A percentile compares a stretch with the other conserved stretches of the same genome.
Evolutionary conservation across 2,329 filamentous ascomycete species (phyloP).

Genomic region (Arthrobotrys sphaeroides): DNA sequence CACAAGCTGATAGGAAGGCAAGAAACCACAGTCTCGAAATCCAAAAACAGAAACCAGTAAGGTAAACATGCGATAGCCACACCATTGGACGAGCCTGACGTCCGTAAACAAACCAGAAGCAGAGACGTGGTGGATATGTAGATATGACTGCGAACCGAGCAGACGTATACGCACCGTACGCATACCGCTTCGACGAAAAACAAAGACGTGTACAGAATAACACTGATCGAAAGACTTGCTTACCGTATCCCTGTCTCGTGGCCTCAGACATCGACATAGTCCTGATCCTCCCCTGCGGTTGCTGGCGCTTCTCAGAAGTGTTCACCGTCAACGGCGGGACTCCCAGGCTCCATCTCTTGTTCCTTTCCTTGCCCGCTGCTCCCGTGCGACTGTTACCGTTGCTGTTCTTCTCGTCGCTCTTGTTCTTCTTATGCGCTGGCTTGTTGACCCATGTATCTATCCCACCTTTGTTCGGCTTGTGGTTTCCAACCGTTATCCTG

Average conservation of each 20-base stretch:
- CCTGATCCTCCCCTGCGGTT: constrained; percentile 31
- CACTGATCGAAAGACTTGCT: no score
- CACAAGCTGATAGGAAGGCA: constrained; percentile 43
- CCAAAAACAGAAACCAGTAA: constrained; percentile 32
- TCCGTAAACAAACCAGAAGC: constrained; percentile 27
- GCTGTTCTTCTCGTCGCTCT: constrained; percentile 26
- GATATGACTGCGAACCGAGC: no score
- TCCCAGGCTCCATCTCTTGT: constrained; percentile 47
- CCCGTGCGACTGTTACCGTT: constrained; percentile 5
- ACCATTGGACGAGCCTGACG: constrained; percentile 39
- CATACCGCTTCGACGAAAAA: not conserved
- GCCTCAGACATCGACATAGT: constrained; percentile 52
- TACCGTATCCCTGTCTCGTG: constrained; percentile 31
- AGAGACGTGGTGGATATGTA: constrained; percentile 25
- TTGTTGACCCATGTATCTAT: constrained; percentile 53
- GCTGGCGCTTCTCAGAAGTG: constrained; percentile 48
- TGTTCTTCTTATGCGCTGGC: constrained; percentile 42
- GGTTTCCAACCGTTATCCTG: constrained; percentile 42
- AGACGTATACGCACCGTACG: not conserved
- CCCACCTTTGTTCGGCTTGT: constrained; percentile 50
- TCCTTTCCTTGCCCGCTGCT: constrained; percentile 24
- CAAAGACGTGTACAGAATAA: constrained; percentile 1
- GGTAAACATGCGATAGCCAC: constrained; percentile 47
- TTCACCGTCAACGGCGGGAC: constrained; percentile 47
- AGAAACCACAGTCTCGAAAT: constrained; percentile 28